Evolutionary conservation across 2,329 filamentous ascomycete genomes (phyloP).

Genomic region (Didymella glomerata): DNA sequence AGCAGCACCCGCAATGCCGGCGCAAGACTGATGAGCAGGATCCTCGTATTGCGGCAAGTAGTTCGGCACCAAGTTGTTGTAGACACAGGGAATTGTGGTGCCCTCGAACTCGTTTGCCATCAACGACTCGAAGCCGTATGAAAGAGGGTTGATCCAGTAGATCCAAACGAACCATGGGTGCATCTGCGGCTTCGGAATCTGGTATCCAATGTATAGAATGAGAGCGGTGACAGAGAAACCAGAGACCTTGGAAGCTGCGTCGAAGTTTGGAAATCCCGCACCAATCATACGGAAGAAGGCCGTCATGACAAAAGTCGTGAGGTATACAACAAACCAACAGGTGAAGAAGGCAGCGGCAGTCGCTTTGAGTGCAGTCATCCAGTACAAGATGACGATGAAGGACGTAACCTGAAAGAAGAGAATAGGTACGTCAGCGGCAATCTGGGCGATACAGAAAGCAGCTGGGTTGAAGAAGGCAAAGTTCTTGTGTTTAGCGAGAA

Average conservation of each 20-base stretch:
- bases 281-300: slow-evolving; percentile 83
- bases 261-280: slow-evolving; percentile 69
- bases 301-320: slow-evolving; percentile 76
- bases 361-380: slow-evolving; percentile 79
- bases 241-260: slow-evolving; percentile 65
- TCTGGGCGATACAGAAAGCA: slow-evolving; percentile 76
- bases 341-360: slow-evolving; percentile 81
- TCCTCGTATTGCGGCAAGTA: slow-evolving; percentile 57
- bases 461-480: slow-evolving; percentile 92
- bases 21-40: slow-evolving; percentile 60
- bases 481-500: slow-evolving; percentile 84
- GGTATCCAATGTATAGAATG: slow-evolving; percentile 70
- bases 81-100: slow-evolving; percentile 59
- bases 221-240: slow-evolving; percentile 65
- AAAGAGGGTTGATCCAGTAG: slow-evolving; percentile 79
- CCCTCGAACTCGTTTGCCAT: slow-evolving; percentile 72
- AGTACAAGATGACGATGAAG: slow-evolving; percentile 75
- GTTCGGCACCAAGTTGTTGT: slow-evolving; percentile 60
- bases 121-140: slow-evolving; percentile 79
- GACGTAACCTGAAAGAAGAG: slow-evolving; percentile 65
- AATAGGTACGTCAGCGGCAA: slow-evolving; percentile 64
- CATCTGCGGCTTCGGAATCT: slow-evolving; percentile 58
- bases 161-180: slow-evolving; percentile 61
- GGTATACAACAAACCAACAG: slow-evolving; percentile 76
- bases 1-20: slow-evolving; percentile 65